phyloP scores from a whole-genome alignment of 176 grass and related monocot genomes.

The Pharus latifolius region DNA sequence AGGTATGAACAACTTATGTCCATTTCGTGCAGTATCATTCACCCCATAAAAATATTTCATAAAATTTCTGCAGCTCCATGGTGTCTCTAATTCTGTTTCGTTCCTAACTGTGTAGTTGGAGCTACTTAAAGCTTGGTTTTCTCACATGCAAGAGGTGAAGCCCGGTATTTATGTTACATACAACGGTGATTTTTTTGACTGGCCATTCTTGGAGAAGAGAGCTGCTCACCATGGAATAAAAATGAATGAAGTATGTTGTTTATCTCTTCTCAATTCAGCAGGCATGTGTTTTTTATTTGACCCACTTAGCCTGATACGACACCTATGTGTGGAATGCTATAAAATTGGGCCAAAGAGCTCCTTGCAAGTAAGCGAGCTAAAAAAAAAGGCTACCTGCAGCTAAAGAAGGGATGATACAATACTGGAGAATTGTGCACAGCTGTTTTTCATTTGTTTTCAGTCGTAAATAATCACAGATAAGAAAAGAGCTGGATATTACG shows the following conservation, averaged over 20 bases:
- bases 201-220: slow-evolving; percentile 98
- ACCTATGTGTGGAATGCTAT: neutral
- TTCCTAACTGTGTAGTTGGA: slow-evolving; percentile 39
- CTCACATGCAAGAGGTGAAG: slow-evolving; percentile 98
- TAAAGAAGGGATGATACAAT: slow-evolving; percentile 12
- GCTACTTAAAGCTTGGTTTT: slow-evolving; percentile 90
- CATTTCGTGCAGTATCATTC: neutral
- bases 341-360: slow-evolving; percentile 7
- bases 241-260: slow-evolving; percentile 63
- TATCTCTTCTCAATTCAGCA: slow-evolving; percentile 1
- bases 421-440: neutral
- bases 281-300: neutral
- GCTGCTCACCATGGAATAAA: slow-evolving; percentile 82
- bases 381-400: neutral
- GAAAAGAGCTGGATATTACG: neutral
- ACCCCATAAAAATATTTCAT: neutral
- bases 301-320: neutral
- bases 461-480: neutral
- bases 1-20: slow-evolving; percentile 37
- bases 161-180: slow-evolving; percentile 99
- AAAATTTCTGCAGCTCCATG: neutral
- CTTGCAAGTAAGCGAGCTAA: neutral
- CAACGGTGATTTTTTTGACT: slow-evolving; percentile 97
- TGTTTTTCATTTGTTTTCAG: slow-evolving; percentile 15
- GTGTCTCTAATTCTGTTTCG: slow-evolving; percentile 18